These are phyloP conservation scores for Pseudocohnilembus persalinus DNA, from an alignment of 169 alveolate species.

Conservation along the genomic window DNA sequence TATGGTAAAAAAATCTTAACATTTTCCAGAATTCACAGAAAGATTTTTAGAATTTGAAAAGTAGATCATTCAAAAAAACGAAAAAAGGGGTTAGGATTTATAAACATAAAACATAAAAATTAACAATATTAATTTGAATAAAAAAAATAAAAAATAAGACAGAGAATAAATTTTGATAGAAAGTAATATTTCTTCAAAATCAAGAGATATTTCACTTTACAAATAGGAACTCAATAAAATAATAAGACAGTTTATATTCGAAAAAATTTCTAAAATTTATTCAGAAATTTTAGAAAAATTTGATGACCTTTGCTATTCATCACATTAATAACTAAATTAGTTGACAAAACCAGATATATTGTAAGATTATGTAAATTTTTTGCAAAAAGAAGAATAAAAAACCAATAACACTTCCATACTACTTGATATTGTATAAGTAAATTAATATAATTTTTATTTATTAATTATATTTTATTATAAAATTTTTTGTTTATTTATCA, in stretches of 20 bases:
- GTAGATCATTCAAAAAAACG: too few relatives aligned
- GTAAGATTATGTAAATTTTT: background rate
- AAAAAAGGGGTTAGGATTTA: too few relatives aligned
- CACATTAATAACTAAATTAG: too few relatives aligned
- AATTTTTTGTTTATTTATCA: too few relatives aligned
- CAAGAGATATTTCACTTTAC: background rate
- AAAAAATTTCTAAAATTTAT: too few relatives aligned
- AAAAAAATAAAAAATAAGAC: background rate
- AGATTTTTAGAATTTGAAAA: too few relatives aligned
- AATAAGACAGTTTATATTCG: too few relatives aligned
- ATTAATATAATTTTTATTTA: too few relatives aligned
- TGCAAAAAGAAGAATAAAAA: background rate
- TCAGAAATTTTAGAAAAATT: background rate
- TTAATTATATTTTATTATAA: too few relatives aligned
- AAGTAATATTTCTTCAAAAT: background rate
- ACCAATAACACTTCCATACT: background rate
- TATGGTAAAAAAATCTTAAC: too few relatives aligned
- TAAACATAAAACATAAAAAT: too few relatives aligned
- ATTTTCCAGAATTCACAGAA: background rate
- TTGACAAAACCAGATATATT: background rate
- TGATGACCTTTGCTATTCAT: background rate
- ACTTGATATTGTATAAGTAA: background rate
- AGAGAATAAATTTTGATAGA: background rate
- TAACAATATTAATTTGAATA: too few relatives aligned
- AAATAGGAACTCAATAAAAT: background rate